A percentile compares a stretch with the other conserved stretches of the same genome.
These are phyloP conservation scores for Micractinium sp. DNA, from an alignment of 139 green algal species.

Conservation along the genomic window DNA sequence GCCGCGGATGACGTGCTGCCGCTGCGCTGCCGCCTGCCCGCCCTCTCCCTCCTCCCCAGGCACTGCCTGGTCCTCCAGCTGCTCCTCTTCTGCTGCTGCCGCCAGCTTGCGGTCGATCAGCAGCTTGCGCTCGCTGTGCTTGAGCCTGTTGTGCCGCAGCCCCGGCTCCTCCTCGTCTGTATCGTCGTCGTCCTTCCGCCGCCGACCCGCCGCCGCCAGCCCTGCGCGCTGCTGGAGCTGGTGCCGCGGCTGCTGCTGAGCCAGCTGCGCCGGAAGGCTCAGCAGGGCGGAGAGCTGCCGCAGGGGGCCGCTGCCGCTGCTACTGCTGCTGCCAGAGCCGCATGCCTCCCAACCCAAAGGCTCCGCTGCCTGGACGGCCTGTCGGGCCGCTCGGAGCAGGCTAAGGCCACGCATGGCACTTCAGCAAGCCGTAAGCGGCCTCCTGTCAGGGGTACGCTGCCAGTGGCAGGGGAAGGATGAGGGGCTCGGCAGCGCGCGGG, in stretches of 20 bases:
- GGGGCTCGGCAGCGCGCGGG: neutral
- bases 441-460: neutral
- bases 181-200: slow-evolving; percentile 1
- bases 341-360: slow-evolving; percentile 3
- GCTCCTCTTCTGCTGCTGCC: slow-evolving; percentile 9
- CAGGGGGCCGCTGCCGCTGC: neutral
- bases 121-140: neutral
- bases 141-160: neutral
- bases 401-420: neutral
- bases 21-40: neutral
- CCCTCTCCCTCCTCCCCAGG: neutral
- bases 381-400: slow-evolving; percentile 3
- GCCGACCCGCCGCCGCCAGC: neutral
- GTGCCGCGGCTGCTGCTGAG: neutral
- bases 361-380: neutral
- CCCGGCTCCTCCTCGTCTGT: neutral
- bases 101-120: slow-evolving; percentile 12
- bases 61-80: neutral
- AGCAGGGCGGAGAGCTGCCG: slow-evolving; percentile 15
- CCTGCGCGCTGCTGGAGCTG: slow-evolving; percentile 16
- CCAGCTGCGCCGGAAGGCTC: neutral
- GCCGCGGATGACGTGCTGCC: neutral
- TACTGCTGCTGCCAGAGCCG: neutral
- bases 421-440: neutral
- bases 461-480: neutral